Base-by-base conservation (phyloP, 192 early-diverging fungal genomes). In the Funneliformis mosseae region DNA sequence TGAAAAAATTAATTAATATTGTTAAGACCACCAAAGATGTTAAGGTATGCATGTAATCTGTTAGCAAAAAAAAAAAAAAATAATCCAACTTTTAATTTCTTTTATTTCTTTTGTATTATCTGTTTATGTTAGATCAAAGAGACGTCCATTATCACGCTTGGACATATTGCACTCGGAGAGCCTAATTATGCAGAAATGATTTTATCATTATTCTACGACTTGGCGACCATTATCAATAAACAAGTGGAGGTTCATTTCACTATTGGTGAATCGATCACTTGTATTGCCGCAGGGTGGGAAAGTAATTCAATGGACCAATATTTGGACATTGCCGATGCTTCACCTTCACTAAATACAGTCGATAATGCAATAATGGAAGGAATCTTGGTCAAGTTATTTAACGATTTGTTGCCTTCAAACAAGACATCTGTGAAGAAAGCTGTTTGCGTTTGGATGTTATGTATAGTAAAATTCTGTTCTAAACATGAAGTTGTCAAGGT, bases 231-330 rank as follows among this genome's bases (percentile, higher is more conserved):
- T 8, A 82, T 91, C 45, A 89, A 91, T 45, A 96, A 97, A 76
- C 91, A 96, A 48, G 87, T 94, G 0, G 97, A 98, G 66, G 80
- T 95, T 42, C 91, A 95, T 72, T 97, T 98, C 80, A 90, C 91
- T 14, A 88, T 94, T 48, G 97, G 96, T 33, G 95, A 96, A 79
- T 92, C 96, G 0, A 80, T 96, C 69, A 90, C 93, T 0, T 84
- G 84, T 8, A 80, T 89, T 18, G 84, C 90, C 8, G 86, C 84
- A 68, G 93, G 94, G 7, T 96, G 93, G 87, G 73, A 87, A n/a
- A 89, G 93, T 10, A 77, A 88, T 14, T 84, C 88, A 39, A 90
- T 96, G 90, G 83, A 88, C 62, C 88, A 90, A 55, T 91, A 89
- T 81, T 87, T 92, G 21, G 95, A 96, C 83, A 88, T 95, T 48